Base-by-base conservation (phyloP, 1,284 basidiomycete species). In the Somion occarium region DNA sequence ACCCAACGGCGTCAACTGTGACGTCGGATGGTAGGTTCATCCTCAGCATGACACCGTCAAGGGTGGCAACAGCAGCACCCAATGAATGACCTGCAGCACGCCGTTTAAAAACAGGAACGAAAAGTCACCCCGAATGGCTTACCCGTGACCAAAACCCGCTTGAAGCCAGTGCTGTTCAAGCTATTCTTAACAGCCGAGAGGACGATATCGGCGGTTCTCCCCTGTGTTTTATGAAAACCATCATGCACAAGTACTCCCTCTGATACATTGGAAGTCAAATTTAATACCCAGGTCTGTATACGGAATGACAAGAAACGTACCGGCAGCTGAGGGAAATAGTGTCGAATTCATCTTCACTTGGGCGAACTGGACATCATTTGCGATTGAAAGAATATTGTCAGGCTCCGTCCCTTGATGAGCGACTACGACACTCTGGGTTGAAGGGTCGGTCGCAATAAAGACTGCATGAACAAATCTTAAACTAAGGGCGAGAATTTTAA, bases 321-420 rank as follows among this genome's bases (percentile, higher is more conserved):
- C 50, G 38, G 61, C 44, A n/a, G 64, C 50, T 51, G 59, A 49
- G 26, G 73, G 69, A 63, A 76, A 76, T 37, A 66, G 65, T 9
- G 69, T 71, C 1, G 62, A 52, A 54, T 75, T 72, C 42, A 75
- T 61, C 22, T 59, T 59, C 3, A 63, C 63, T 23, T 72, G 66
- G 2, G 50, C 51, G 54, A 76, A 64, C 54, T 75, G 55, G 1
- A 63, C 61, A 53, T 77, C 74, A 53, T 77, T 76, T 23, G 71
- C 57, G 44, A 74, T 64, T 2, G 76, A 78, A 3, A 75, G 59
- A 65, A 74, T 50, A 41, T 70, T 69, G 0, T 55, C 44, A 19
- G 69, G 58, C 34, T 76, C 68, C 1, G 75, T 78, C 20, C 76
- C 76, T 56, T 77, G 67, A 55, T 78, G 75, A 3, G 75, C 73